Evolutionary conservation across 23 red algal species (phyloP).

Genomic region (Gracilaria gracilis): DNA sequence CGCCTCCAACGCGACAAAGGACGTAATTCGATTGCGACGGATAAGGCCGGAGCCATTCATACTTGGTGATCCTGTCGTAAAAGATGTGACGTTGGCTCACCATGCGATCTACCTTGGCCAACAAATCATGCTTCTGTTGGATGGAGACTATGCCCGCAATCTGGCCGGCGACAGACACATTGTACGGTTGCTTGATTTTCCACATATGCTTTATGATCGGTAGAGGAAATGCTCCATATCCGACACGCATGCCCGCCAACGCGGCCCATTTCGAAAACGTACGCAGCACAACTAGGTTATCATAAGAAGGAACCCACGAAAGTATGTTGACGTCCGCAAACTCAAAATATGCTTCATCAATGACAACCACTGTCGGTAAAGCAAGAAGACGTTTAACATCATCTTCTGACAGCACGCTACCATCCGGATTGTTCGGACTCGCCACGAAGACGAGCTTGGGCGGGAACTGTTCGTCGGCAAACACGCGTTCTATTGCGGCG

Average conservation of each 20-base stretch:
- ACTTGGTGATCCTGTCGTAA: slow-evolving; percentile 56
- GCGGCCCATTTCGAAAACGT: slow-evolving; percentile 99
- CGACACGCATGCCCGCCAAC: slow-evolving; percentile 91
- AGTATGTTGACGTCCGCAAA: slow-evolving; percentile 75
- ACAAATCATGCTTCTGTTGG: slow-evolving; percentile 58
- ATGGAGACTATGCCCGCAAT: slow-evolving; percentile 86
- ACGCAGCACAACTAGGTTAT: slow-evolving; percentile 92
- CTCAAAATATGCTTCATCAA: slow-evolving; percentile 99
- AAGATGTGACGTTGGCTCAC: slow-evolving; percentile 77
- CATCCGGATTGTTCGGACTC: slow-evolving; percentile 97
- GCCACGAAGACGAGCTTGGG: slow-evolving; percentile 94
- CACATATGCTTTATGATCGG: slow-evolving; percentile 88
- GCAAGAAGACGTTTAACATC: slow-evolving; percentile 78
- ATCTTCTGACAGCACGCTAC: slow-evolving; percentile 80
- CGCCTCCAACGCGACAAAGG: slow-evolving; percentile 79
- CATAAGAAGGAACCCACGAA: slow-evolving; percentile 70
- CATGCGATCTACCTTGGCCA: slow-evolving; percentile 79
- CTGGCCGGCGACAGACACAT: slow-evolving; percentile 91
- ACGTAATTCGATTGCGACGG: slow-evolving; percentile 96
- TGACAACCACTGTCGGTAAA: slow-evolving; percentile 86
- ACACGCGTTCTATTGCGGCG: slow-evolving; percentile 77
- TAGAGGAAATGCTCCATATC: slow-evolving; percentile 95
- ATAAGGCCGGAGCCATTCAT: slow-evolving; percentile 76
- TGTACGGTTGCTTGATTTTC: slow-evolving; percentile 99
- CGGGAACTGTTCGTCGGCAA: slow-evolving; percentile 26